Evolutionary conservation across 1,284 basidiomycete species (phyloP).

Genomic region (Kalmanozyma brasiliensis): DNA sequence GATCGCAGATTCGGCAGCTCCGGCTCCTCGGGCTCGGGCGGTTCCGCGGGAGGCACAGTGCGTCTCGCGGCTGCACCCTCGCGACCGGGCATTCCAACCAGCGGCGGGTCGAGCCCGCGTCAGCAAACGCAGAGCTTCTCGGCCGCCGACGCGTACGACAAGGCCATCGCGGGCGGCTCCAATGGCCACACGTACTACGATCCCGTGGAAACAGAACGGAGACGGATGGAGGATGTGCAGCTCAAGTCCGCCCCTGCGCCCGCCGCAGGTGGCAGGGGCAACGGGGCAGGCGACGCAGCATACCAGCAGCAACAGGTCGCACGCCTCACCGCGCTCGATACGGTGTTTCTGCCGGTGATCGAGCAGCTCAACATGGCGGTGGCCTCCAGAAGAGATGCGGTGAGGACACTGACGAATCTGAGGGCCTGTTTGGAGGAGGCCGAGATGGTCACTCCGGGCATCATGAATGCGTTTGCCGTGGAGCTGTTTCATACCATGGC

Average conservation of each 20-base stretch:
- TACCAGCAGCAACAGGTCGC: slow-evolving; percentile 27
- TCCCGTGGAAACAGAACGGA: slow-evolving; percentile 42
- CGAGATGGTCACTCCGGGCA: slow-evolving; percentile 59
- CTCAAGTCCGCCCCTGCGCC: slow-evolving; percentile 9
- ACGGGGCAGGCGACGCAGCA: slow-evolving; percentile 1
- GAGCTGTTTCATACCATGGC: slow-evolving; percentile 63
- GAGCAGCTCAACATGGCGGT: slow-evolving; percentile 61
- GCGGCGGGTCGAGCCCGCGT: slow-evolving; percentile 8
- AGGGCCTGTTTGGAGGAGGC: slow-evolving; percentile 50
- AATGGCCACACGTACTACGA: slow-evolving; percentile 17
- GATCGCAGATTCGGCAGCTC: slow-evolving; percentile 42
- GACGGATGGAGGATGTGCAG: slow-evolving; percentile 48
- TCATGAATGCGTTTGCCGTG: slow-evolving; percentile 63
- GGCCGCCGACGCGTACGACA: slow-evolving; percentile 47
- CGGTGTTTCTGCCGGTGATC: slow-evolving; percentile 60
- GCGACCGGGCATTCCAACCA: slow-evolving; percentile 44
- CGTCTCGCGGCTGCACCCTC: slow-evolving; percentile 34
- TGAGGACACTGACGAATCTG: slow-evolving; percentile 49
- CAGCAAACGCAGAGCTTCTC: slow-evolving; percentile 22
- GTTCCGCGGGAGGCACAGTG: slow-evolving; percentile 54
- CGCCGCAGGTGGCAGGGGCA: slow-evolving; percentile 7
- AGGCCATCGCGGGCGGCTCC: slow-evolving; percentile 32
- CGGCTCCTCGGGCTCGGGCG: slow-evolving; percentile 49
- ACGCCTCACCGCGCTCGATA: slow-evolving; percentile 53
- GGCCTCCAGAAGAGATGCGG: slow-evolving; percentile 49